Evolutionary conservation across 129 eudicot species (phyloP), one percentile per base, ranked within the genome.

Genomic region (Oenanthe sinensis): DNA sequence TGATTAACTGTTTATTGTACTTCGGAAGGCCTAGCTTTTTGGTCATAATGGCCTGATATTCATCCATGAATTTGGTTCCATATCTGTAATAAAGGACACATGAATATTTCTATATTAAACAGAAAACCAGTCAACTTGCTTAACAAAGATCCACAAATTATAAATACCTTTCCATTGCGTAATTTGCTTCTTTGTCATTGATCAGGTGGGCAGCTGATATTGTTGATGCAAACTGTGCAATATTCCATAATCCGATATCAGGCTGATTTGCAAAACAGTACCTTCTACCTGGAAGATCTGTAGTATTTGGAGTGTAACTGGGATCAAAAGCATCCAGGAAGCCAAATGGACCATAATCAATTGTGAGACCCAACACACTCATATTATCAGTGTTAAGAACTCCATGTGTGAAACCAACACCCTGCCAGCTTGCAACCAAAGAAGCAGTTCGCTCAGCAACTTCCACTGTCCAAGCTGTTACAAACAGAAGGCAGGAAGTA

Each of bases 191-290:
- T 84, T 90, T 89, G 6, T 96, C 97, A 77, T 77, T 89, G 48
- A 96, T 80, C 78, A 96, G 77, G 50, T 86, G 60, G 19, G 97
- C 97, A 60, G 95, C 83, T 50, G 96, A 88, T 47, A 96, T 90
- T 45, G 97, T 86, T 22, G 96, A 84, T 72, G 87, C 85, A 82
- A 96, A 96, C 81, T 96, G 99, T 6, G 95, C 95, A 49, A 95
- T 87, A 82, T 96, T 96, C 99, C 99, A 96, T 79, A 96, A 79
- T 33, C 99, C 97, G 49, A 96, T 89, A 81, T 96, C 99, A 13
- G 99, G 99, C 84, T 96, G 99, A 90, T 96, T 96, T n/a, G 97
- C 92, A 84, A 96, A 96, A 76, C 99, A 92, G 76, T 96, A 96
- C 72, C 99, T 87, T 87, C 99, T 85, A 1, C 97, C 97, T 2